phyloP scores from a whole-genome alignment of 2,329 filamentous ascomycete species.

The Drechmeria coniospora region DNA sequence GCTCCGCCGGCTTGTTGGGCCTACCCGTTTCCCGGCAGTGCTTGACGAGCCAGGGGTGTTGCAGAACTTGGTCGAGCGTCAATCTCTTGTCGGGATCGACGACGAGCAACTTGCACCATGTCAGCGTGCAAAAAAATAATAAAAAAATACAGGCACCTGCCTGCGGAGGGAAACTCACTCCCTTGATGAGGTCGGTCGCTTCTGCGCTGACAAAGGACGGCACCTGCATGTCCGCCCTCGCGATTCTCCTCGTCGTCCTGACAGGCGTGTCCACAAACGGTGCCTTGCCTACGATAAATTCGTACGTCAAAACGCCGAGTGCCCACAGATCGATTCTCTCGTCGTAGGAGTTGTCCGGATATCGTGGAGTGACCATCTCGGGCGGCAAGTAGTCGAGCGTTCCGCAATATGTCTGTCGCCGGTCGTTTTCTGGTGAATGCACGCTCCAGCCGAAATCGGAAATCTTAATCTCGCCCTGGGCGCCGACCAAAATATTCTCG shows the following conservation, averaged over 20 bases:
- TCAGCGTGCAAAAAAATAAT: neutral
- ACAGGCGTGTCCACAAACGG: conserved; percentile 10
- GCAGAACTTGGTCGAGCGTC: conserved; percentile 5
- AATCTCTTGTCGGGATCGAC: conserved; percentile 8
- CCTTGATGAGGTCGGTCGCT: conserved; percentile 7
- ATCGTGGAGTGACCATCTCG: conserved; percentile 9
- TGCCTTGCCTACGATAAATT: conserved; percentile 10
- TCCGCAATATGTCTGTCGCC: conserved; percentile 11
- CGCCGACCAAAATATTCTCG: conserved; percentile 16
- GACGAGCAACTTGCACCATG: conserved; percentile 5
- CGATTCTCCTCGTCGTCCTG: conserved; percentile 9
- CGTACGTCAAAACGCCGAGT: conserved; percentile 11
- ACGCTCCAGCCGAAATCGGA: conserved; percentile 15
- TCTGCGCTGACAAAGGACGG: conserved; percentile 7
- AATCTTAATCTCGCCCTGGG: conserved; percentile 14
- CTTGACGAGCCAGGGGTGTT: conserved; percentile 10
- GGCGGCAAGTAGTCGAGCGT: conserved; percentile 15
- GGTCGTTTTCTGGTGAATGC: conserved; percentile 10
- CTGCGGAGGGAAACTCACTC: too few species aligned
- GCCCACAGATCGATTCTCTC: conserved; percentile 10
- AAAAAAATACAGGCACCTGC: too few species aligned
- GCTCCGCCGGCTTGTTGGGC: too few species aligned
- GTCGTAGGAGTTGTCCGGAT: conserved; percentile 4
- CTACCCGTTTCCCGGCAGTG: too few species aligned
- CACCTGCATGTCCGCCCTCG: conserved; percentile 8